phyloP scores from a whole-genome alignment of 768 basidiomycete genomes.

The Piloderma croceum region DNA sequence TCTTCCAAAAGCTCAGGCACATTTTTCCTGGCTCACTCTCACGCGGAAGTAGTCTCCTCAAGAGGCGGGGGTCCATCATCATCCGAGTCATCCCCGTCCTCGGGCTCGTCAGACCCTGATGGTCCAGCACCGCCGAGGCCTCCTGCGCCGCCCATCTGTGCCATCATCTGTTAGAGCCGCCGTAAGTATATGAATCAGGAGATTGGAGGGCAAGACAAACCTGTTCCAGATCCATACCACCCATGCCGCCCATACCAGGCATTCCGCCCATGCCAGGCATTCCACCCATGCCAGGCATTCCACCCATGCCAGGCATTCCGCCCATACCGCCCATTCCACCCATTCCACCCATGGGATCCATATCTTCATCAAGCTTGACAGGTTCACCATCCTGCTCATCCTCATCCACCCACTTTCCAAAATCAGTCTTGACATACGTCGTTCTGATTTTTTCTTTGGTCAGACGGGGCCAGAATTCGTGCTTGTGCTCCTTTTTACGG shows the following conservation, averaged over 20 bases:
- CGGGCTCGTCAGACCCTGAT: conserved; percentile 22
- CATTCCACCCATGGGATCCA: conserved; percentile 32
- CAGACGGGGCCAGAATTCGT: conserved; percentile 89
- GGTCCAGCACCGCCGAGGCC: conserved; percentile 15
- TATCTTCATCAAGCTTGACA: conserved; percentile 40
- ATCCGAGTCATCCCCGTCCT: conserved; percentile 44
- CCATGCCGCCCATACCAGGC: conserved; percentile 42
- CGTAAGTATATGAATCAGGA: not conserved
- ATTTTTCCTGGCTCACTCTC: no score
- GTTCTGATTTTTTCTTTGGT: conserved; percentile 82
- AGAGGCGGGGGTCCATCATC: conserved; percentile 78
- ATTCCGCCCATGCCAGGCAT: conserved; percentile 42
- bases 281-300: conserved; percentile 44
- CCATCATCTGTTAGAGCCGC: conserved; percentile 37
- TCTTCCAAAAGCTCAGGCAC: no score
- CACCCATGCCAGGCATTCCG: conserved; percentile 39
- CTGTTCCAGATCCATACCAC: conserved; percentile 61
- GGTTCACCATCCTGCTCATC: conserved; percentile 82
- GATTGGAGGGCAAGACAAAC: conserved; percentile 27
- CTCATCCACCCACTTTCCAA: conserved; percentile 93
- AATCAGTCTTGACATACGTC: conserved; percentile 89
- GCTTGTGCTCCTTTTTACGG: conserved; percentile 70
- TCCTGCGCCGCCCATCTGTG: conserved; percentile 21
- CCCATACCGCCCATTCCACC: conserved; percentile 52
- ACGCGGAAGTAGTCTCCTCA: no score